A percentile compares a stretch with the other conserved stretches of the same genome.
Evolutionary conservation across 2,329 filamentous ascomycete species (phyloP).

Genomic region (Fonsecaea pedrosoi): DNA sequence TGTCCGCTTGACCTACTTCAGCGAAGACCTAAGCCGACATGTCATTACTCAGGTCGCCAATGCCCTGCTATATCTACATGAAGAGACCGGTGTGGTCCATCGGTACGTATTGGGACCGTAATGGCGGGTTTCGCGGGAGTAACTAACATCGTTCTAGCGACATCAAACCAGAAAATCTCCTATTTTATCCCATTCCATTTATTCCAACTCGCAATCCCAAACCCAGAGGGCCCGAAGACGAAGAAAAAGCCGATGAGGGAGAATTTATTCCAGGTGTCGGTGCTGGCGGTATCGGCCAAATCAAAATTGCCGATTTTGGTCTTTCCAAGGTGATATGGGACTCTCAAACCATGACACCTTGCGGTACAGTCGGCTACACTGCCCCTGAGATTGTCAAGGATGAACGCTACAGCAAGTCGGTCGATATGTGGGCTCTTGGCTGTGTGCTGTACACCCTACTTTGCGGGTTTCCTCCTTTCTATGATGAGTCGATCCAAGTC

Average conservation of each 20-base stretch:
- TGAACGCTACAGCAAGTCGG: conserved; percentile 96
- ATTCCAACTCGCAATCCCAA: conserved; percentile 80
- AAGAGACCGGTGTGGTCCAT: conserved; percentile 94
- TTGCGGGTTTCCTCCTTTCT: conserved; percentile 94
- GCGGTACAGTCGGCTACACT: conserved; percentile 98
- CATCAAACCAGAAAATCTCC: conserved; percentile 94
- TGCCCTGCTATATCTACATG: conserved; percentile 90
- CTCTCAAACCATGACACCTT: conserved; percentile 98
- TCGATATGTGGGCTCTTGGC: conserved; percentile 98
- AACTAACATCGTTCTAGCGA: conserved; percentile 64
- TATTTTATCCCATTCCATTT: conserved; percentile 87
- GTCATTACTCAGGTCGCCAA: conserved; percentile 96
- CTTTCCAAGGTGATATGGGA: conserved; percentile 99
- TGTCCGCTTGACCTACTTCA: conserved; percentile 96
- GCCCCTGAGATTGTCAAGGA: conserved; percentile 99
- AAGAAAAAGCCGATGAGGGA: conserved; percentile 96
- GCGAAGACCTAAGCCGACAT: conserved; percentile 90
- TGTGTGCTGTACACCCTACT: conserved; percentile 96
- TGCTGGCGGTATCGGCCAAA: conserved; percentile 86
- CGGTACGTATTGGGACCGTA: conserved; percentile 67
- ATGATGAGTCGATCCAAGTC: conserved; percentile 96
- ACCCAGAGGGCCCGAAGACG: conserved; percentile 83
- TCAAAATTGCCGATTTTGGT: conserved; percentile 98
- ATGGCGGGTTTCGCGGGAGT: not conserved
- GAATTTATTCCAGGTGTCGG: conserved; percentile 85